Evolutionary conservation across 371 early-diverging fungal genomes (phyloP).

Genomic region (Choanephora cucurbitarum): DNA sequence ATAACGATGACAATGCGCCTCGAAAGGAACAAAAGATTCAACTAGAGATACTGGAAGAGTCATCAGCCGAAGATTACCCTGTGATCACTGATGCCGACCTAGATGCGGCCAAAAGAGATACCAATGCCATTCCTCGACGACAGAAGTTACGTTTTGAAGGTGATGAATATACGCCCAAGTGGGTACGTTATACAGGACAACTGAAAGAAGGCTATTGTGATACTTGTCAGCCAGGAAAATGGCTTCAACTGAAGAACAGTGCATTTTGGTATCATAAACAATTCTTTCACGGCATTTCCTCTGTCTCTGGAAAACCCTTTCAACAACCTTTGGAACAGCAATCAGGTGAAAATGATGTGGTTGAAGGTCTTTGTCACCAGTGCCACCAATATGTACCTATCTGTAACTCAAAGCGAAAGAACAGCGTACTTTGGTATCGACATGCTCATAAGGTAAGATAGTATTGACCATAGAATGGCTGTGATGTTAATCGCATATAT

Average conservation of each 20-base stretch:
- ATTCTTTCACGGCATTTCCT: conserved; percentile 88
- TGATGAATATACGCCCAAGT: conserved; percentile 87
- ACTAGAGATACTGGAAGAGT: neutral
- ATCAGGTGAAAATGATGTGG: conserved; percentile 54
- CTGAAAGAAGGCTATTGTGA: conserved; percentile 89
- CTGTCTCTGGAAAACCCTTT: conserved; percentile 81
- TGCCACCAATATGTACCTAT: conserved; percentile 83
- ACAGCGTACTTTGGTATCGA: conserved; percentile 84
- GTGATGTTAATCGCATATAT: neutral
- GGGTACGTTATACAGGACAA: conserved; percentile 81
- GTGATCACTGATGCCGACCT: conserved; percentile 35
- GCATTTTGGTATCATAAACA: conserved; percentile 96
- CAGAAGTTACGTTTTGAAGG: conserved; percentile 71
- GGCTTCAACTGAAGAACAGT: conserved; percentile 92
- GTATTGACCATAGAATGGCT: no score
- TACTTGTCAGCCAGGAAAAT: conserved; percentile 81
- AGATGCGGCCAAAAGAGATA: conserved; percentile 34
- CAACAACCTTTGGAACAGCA: conserved; percentile 71
- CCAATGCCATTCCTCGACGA: conserved; percentile 51
- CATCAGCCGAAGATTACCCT: conserved; percentile 26
- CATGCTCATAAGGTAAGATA: conserved; percentile 86
- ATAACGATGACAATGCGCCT: no score
- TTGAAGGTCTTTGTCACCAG: conserved; percentile 88
- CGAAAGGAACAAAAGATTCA: neutral
- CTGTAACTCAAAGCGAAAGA: conserved; percentile 73